These are phyloP conservation scores for Globisporangium yorkense DNA, from an alignment of 352 stramenopile genomes.

Conservation along the genomic window DNA sequence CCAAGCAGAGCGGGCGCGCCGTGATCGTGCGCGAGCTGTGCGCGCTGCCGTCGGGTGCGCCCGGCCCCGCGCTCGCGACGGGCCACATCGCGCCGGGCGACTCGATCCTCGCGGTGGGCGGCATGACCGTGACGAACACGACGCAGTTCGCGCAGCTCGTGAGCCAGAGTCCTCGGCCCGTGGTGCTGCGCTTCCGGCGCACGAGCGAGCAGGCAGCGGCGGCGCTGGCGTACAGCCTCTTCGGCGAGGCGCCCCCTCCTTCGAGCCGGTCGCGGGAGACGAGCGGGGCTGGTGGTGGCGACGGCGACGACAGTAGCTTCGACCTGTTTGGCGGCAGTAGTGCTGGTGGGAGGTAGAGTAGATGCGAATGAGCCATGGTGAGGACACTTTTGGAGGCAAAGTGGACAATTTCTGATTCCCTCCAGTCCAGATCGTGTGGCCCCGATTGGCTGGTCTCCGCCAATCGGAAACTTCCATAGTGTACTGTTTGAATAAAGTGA, in stretches of 20 bases:
- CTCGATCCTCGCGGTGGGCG: conserved; percentile 67
- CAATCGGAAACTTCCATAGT: no score
- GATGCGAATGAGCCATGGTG: no score
- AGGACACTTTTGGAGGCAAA: no score
- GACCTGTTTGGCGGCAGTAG: neutral
- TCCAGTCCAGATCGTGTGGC: no score
- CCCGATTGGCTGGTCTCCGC: no score
- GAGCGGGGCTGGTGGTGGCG: neutral
- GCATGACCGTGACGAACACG: conserved; percentile 53
- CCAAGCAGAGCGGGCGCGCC: conserved; percentile 49
- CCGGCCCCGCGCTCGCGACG: conserved; percentile 34
- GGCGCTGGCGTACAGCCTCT: conserved; percentile 52
- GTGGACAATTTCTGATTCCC: no score
- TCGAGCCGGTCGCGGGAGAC: neutral
- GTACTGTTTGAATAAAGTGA: no score
- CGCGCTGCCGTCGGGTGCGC: conserved; percentile 33
- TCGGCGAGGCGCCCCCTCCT: conserved; percentile 35
- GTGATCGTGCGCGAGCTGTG: conserved; percentile 74
- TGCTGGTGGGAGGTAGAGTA: neutral
- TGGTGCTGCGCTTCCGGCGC: conserved; percentile 65
- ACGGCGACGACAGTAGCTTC: neutral
- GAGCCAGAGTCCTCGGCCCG: conserved; percentile 37
- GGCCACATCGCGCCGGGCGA: conserved; percentile 58
- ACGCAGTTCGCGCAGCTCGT: conserved; percentile 74
- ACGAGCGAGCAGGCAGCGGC: conserved; percentile 23